Conservation (phyloP, 805 yeast genomes). For the Wickerhamomyces chambardii region DNA sequence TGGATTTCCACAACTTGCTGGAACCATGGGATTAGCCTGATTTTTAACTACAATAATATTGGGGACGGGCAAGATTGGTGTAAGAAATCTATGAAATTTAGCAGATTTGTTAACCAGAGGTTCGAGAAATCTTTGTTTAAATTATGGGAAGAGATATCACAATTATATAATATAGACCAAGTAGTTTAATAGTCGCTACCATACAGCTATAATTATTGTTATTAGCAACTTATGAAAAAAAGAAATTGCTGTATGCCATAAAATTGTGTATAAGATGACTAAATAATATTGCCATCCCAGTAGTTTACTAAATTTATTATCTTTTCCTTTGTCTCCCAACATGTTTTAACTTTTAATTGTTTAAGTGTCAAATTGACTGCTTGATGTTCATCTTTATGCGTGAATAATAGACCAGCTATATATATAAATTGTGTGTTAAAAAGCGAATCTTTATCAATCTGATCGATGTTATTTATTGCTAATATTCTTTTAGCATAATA, state of each 20-base stretch:
- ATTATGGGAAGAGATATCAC: slow-evolving; percentile 20
- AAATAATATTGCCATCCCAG: slow-evolving; percentile 12
- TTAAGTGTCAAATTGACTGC: slow-evolving; percentile 15
- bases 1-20: slow-evolving; percentile 26
- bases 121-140: slow-evolving; percentile 14
- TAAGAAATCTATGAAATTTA: slow-evolving; percentile 15
- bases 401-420: slow-evolving; percentile 12
- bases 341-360: slow-evolving; percentile 10
- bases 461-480: slow-evolving; percentile 9
- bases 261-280: no score
- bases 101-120: slow-evolving; percentile 17
- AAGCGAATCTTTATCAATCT: slow-evolving; percentile 16
- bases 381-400: slow-evolving; percentile 16
- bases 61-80: slow-evolving; percentile 22
- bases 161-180: no score
- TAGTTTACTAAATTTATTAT: slow-evolving; percentile 14
- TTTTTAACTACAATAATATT: slow-evolving; percentile 13
- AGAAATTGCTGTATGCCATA: no score
- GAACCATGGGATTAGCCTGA: slow-evolving; percentile 26
- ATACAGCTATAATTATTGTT: no score
- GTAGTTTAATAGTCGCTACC: no score
- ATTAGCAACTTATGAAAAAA: no score
- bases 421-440: slow-evolving; percentile 10
- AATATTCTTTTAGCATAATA: slow-evolving; percentile 13
- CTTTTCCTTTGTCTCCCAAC: slow-evolving; percentile 12